Evolutionary conservation across 2,329 filamentous ascomycete genomes (phyloP).

Genomic region (Penicillium sp.): DNA sequence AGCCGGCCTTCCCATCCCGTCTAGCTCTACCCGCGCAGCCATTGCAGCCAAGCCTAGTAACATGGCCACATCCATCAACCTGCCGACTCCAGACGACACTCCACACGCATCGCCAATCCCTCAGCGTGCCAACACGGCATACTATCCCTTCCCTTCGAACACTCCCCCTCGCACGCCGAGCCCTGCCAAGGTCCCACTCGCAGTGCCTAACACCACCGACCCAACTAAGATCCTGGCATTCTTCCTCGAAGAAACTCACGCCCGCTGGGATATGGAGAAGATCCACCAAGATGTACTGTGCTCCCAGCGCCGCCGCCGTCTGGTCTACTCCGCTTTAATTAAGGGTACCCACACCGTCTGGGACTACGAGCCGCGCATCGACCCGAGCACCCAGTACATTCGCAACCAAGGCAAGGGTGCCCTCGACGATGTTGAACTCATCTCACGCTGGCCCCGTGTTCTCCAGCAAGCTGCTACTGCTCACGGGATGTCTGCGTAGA

Average conservation of each 20-base stretch:
- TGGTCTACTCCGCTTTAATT: conserved; percentile 78
- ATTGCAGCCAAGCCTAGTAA: conserved; percentile 41
- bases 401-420: conserved; percentile 52
- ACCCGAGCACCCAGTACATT: conserved; percentile 65
- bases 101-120: conserved; percentile 30
- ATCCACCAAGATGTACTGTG: conserved; percentile 72
- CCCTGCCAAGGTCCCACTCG: conserved; percentile 32
- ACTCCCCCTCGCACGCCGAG: conserved; percentile 43
- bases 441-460: conserved; percentile 44
- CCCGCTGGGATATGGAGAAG: conserved; percentile 75
- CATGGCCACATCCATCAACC: conserved; percentile 15
- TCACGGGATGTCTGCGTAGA: conserved; percentile 14
- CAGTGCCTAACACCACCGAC: conserved; percentile 35
- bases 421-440: conserved; percentile 42
- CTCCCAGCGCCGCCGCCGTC: conserved; percentile 73
- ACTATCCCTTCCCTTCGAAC: conserved; percentile 33
- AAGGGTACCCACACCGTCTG: conserved; percentile 74
- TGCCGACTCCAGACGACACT: conserved; percentile 35
- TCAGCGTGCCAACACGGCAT: conserved; percentile 17
- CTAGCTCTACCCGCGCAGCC: conserved; percentile 28
- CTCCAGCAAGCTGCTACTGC: conserved; percentile 33
- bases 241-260: conserved; percentile 70
- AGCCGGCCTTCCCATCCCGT: conserved; percentile 32
- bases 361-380: conserved; percentile 72
- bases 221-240: conserved; percentile 53